phyloP scores from a whole-genome alignment of 2,329 filamentous ascomycete species.

The Seiridium cupressi region DNA sequence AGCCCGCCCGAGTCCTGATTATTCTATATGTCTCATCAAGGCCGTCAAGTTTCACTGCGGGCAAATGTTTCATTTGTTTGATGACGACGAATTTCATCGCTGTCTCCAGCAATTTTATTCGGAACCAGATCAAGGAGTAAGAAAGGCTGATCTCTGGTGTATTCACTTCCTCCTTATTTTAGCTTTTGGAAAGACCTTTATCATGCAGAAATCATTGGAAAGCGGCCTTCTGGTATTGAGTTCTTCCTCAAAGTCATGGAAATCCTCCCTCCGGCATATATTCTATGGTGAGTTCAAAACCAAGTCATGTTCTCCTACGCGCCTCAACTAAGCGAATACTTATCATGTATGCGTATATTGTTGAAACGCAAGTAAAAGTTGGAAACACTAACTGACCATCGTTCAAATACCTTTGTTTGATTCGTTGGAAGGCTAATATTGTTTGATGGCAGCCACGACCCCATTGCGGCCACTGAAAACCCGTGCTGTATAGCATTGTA shows the following conservation, averaged over 20 bases:
- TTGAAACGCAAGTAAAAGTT: no score
- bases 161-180: conserved; percentile 53
- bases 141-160: conserved; percentile 39
- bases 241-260: conserved; percentile 44
- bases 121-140: conserved; percentile 17
- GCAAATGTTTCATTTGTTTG: conserved; percentile 53
- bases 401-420: no score
- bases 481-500: conserved; percentile 52
- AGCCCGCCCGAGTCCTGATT: conserved; percentile 45
- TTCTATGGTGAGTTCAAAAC: no score
- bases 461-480: conserved; percentile 46
- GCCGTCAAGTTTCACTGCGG: conserved; percentile 55
- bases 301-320: no score
- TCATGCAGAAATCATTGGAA: conserved; percentile 32
- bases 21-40: conserved; percentile 52
- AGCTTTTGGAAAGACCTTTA: conserved; percentile 54
- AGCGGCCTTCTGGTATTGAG: conserved; percentile 43
- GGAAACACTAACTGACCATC: no score
- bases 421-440: conserved; percentile 9
- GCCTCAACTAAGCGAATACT: no score
- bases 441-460: conserved; percentile 33
- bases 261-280: conserved; percentile 36
- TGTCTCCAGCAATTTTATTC: conserved; percentile 39
- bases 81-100: conserved; percentile 49
- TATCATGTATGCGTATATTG: no score